Conservation (phyloP, 192 early-diverging fungal species). For the Thoreauomyces humboldtii region DNA sequence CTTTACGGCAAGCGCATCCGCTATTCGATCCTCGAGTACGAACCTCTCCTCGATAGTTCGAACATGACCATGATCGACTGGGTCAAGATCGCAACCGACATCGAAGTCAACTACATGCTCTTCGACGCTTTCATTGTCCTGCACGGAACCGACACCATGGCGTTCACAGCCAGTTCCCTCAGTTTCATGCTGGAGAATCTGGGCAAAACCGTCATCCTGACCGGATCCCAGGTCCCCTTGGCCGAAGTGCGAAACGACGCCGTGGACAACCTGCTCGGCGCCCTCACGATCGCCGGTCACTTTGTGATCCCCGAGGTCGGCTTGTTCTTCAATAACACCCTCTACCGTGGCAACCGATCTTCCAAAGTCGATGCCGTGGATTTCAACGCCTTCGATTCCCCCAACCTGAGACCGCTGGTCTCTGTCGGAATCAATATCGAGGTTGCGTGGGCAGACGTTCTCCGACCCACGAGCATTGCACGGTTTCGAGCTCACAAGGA, state of each 20-base stretch:
- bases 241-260: constrained; percentile 98
- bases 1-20: constrained; percentile 88
- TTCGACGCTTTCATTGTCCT: constrained; percentile 96
- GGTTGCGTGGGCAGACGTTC: constrained; percentile 85
- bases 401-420: constrained; percentile 86
- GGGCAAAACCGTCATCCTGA: constrained; percentile 97
- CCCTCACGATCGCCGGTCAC: constrained; percentile 93
- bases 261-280: constrained; percentile 92
- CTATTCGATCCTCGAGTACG: constrained; percentile 95
- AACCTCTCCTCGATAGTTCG: constrained; percentile 76
- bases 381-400: constrained; percentile 58
- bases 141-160: constrained; percentile 63
- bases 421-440: constrained; percentile 97
- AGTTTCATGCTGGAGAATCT: constrained; percentile 96
- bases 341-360: constrained; percentile 88
- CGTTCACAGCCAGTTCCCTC: constrained; percentile 57
- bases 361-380: constrained; percentile 58
- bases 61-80: constrained; percentile 68
- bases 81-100: constrained; percentile 93
- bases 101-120: constrained; percentile 88
- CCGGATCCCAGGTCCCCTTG: constrained; percentile 95
- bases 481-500: constrained; percentile 81
- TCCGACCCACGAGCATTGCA: constrained; percentile 80
- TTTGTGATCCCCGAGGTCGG: constrained; percentile 96
- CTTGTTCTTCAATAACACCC: constrained; percentile 91